Evolutionary conservation across 2,329 filamentous ascomycete species (phyloP), one percentile per base, ranked within the genome.

Genomic region (Scedosporium apiospermum): DNA sequence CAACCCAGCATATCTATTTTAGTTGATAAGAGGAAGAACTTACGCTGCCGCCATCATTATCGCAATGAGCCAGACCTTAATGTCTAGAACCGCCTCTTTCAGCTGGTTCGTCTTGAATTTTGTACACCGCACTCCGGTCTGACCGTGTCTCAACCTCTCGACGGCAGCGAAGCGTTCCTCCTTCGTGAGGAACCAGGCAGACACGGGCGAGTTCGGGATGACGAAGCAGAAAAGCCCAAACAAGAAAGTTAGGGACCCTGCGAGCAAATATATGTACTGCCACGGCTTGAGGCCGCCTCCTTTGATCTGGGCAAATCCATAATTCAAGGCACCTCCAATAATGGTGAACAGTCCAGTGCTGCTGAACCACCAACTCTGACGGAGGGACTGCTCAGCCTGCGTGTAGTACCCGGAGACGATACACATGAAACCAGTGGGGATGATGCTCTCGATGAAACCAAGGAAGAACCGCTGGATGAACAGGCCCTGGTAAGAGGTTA

Each of bases 201-300:
- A 79, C 0, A 84, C 82, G 0, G 88, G 86, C 1, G 84, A 88
- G 65, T 85, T 84, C 0, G 89, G 88, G 61, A 89, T 75, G 7
- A 78, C 76, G 67, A 89, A 88, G 72, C 87, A 90, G 68, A 80
- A 79, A 0, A 86, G 62, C 0, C 87, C 87, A 66, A 88, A 89
- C 0, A 88, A 57, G 44, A 88, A 82, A 0, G 87, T 89, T 59
- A 89, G 68, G 0, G 76, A 77, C 0, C 87, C 87, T 0, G 86
- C 85, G 18, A 89, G 74, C 14, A 90, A 75, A 69, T 89, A 90
- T 64, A 90, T 87, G 67, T 88, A 89, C 74, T 89, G 87, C 87
- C 88, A 91, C 3, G 80, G 75, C 51, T 77, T 80, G 51, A 89
- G 72, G 0, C 73, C 69, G 0, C 83, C 83, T 1, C 78, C 75